These are phyloP conservation scores for Polyporus tsugae DNA, from an alignment of 1,284 basidiomycete genomes.

Conservation along the genomic window DNA sequence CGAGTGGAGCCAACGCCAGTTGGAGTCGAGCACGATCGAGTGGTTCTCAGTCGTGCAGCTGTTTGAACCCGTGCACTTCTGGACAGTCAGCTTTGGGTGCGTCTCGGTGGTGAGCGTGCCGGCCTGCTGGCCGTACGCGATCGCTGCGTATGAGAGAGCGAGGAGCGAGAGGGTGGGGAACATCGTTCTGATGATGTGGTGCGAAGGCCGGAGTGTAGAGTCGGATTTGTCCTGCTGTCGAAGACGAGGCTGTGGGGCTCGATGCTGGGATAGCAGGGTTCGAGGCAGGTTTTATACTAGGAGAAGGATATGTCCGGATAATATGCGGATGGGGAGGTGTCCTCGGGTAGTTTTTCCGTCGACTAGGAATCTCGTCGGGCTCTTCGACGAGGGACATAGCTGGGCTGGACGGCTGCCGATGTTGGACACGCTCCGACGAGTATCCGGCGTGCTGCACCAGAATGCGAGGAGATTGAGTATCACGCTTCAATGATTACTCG, in stretches of 20 bases:
- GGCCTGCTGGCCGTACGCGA: constrained; percentile 43
- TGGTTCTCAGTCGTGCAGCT: constrained; percentile 31
- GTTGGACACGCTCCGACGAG: constrained; percentile 18
- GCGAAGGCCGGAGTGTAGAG: neutral
- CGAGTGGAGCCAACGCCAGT: constrained; percentile 50
- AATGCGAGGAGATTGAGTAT: neutral
- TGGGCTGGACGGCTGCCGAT: constrained; percentile 12
- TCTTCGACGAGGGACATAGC: neutral
- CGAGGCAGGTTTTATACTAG: constrained; percentile 21
- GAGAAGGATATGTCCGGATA: constrained; percentile 15
- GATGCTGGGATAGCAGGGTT: constrained; percentile 10
- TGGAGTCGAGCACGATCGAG: constrained; percentile 45
- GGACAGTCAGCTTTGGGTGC: constrained; percentile 43
- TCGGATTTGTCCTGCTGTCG: constrained; percentile 2
- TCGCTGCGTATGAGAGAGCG: constrained; percentile 38
- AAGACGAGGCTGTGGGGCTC: constrained; percentile 12
- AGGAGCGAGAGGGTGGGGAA: constrained; percentile 38
- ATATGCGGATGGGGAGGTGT: constrained; percentile 21
- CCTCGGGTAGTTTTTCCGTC: constrained; percentile 21
- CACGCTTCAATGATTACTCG: neutral
- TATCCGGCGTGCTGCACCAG: constrained; percentile 17
- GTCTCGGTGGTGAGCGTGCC: constrained; percentile 46
- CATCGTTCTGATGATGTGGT: constrained; percentile 26
- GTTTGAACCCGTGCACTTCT: constrained; percentile 37
- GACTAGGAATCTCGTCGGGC: neutral